Base-by-base conservation (phyloP, 805 yeast genomes). In the Yarrowia sp. region DNA sequence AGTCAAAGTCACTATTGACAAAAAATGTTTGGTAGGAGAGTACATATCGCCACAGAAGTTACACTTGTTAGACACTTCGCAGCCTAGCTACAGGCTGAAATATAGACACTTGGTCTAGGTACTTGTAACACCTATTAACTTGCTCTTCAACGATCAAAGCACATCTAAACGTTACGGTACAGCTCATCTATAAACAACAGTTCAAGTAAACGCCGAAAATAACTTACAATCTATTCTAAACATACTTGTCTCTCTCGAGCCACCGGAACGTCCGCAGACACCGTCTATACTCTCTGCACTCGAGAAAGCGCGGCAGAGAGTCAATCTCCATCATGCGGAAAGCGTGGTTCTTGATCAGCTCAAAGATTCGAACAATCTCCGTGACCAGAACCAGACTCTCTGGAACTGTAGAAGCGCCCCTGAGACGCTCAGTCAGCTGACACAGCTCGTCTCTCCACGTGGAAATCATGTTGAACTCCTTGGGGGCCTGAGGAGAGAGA, bases 391-490 rank as follows among this genome's bases (percentile, higher is more conserved):
- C 5, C 2, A 47, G 16, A 18, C 16, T 29, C 13, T 27, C 51
- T 8, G 51, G 7, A 13, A 44, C 35, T 9, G 51, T 29, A 8
- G 27, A 18, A 6, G 18, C 27, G 6, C 13, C 13, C 14, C 38
- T 24, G 8, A 51, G 16, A 1, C 24, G 24, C 6, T n/a, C 22
- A 1, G 58, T 51, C 42, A 51, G 16, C n/a, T 4, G 2, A 35
- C 41, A 22, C 24, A 51, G 18, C 16, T 51, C 32, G 9, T 51
- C 58, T 18, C 58, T 10, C 58, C 58, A 51, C 2, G 6, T 13
- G 5, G 42, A 33, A 22, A 16, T 85, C 51, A 88, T 83, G 67
- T 89, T 89, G 31, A 88, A 71, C 62, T 84, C 84, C 66, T 78
- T 82, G 0, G 90, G 85, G 0, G 93, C 81, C 9, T 19, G 25